A percentile compares a stretch with the other conserved stretches of the same genome.
phyloP scores from a whole-genome alignment of 2,329 filamentous ascomycete genomes.

The Cytospora paraplurivora region DNA sequence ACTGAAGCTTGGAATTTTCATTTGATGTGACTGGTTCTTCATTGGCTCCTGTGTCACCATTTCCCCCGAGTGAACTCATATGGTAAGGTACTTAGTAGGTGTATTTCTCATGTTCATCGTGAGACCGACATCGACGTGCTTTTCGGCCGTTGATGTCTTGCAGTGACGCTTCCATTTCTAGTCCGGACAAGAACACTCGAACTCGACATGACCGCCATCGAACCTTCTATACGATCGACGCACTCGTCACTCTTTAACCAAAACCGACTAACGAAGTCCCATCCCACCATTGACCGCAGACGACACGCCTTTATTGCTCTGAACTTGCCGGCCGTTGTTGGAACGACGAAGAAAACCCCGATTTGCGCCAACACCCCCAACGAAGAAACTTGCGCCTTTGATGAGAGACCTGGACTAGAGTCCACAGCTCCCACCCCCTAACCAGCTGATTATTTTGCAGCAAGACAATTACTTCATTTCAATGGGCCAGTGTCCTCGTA shows the following conservation, averaged over 20 bases:
- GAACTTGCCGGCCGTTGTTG: constrained; percentile 31
- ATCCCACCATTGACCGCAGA: neutral
- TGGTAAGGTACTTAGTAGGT: neutral
- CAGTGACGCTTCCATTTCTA: neutral
- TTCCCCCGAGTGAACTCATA: neutral
- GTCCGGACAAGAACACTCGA: neutral
- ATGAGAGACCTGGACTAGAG: neutral
- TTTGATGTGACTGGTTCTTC: neutral
- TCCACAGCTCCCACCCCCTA: neutral
- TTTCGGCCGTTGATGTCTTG: neutral
- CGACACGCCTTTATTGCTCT: constrained; percentile 22
- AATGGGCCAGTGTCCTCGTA: neutral
- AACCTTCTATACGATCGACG: neutral
- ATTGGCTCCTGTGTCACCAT: neutral
- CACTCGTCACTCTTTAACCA: neutral
- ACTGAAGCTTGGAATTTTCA: neutral
- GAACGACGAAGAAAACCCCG: constrained; percentile 31
- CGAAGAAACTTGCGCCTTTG: constrained; percentile 24
- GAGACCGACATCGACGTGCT: neutral
- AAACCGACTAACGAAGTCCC: neutral
- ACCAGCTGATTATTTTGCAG: neutral
- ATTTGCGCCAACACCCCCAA: constrained; percentile 30
- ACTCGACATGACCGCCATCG: constrained; percentile 5
- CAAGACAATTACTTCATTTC: neutral
- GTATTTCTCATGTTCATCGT: neutral